phyloP scores from a whole-genome alignment of 2,329 filamentous ascomycete genomes.

The Acrodontium crateriforme region DNA sequence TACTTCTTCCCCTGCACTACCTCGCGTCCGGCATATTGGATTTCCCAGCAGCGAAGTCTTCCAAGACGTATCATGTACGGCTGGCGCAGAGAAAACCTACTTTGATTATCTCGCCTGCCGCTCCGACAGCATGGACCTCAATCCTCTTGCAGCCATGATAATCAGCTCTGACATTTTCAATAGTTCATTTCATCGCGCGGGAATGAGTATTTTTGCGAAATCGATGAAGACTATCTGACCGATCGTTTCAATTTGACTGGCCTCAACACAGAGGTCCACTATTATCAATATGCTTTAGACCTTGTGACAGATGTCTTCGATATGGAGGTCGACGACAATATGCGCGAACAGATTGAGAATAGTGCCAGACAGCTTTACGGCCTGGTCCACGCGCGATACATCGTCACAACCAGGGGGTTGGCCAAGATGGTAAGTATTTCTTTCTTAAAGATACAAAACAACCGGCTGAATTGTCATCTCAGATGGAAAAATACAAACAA shows the following conservation, averaged over 20 bases:
- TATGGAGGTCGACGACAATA: slow-evolving; percentile 95
- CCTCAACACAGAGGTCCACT: slow-evolving; percentile 91
- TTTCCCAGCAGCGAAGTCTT: too few species aligned
- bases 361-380: slow-evolving; percentile 91
- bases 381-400: slow-evolving; percentile 88
- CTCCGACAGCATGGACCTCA: too few species aligned
- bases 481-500: slow-evolving; percentile 99
- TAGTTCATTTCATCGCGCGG: slow-evolving; percentile 96
- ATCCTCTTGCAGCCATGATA: too few species aligned
- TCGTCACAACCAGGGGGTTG: slow-evolving; percentile 85
- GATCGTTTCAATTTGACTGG: slow-evolving; percentile 97
- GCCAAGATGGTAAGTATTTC: slow-evolving; percentile 71
- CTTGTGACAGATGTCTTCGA: slow-evolving; percentile 97
- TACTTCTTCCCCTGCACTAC: too few species aligned
- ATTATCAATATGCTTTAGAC: slow-evolving; percentile 97
- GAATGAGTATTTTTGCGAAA: slow-evolving; percentile 99
- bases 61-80: too few species aligned
- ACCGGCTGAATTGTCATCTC: slow-evolving; percentile 2
- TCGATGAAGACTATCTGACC: slow-evolving; percentile 96
- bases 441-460: too few species aligned
- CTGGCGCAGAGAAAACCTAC: too few species aligned
- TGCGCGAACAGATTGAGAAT: slow-evolving; percentile 96
- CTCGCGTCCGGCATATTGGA: too few species aligned
- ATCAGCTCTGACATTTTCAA: too few species aligned
- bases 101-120: too few species aligned